phyloP scores from a whole-genome alignment of 2,329 filamentous ascomycete genomes.

The Ciborinia camelliae region DNA sequence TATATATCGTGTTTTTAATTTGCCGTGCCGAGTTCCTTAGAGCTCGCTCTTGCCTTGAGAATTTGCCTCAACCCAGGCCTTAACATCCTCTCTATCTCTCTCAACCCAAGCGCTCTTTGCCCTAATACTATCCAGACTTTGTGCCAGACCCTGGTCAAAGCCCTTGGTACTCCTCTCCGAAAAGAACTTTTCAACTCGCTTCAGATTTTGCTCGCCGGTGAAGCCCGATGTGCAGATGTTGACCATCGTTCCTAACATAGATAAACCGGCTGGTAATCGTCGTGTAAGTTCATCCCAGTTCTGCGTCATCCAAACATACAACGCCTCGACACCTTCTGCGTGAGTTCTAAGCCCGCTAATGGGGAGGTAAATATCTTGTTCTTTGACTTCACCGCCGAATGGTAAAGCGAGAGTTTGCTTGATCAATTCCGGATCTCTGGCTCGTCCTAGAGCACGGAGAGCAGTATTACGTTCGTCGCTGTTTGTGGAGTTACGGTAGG shows the following conservation, averaged over 20 bases:
- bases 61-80: slow-evolving; percentile 65
- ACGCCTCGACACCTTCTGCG: slow-evolving; percentile 70
- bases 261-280: slow-evolving; percentile 79
- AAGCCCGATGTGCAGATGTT: slow-evolving; percentile 79
- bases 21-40: slow-evolving; percentile 15
- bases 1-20: not conserved
- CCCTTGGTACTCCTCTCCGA: slow-evolving; percentile 76
- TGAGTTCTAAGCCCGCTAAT: slow-evolving; percentile 75
- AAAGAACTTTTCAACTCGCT: slow-evolving; percentile 79
- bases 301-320: slow-evolving; percentile 78
- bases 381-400: slow-evolving; percentile 79
- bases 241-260: slow-evolving; percentile 82
- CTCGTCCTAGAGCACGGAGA: slow-evolving; percentile 76
- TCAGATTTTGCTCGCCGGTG: slow-evolving; percentile 70
- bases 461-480: slow-evolving; percentile 91
- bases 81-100: slow-evolving; percentile 75
- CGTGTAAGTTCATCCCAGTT: slow-evolving; percentile 85
- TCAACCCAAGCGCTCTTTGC: slow-evolving; percentile 81
- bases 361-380: slow-evolving; percentile 91
- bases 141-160: slow-evolving; percentile 84
- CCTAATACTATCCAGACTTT: slow-evolving; percentile 78
- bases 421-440: slow-evolving; percentile 75
- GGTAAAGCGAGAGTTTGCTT: slow-evolving; percentile 74
- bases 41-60: slow-evolving; percentile 35
- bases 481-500: slow-evolving; percentile 71